These are phyloP conservation scores for Stenocarpella maydis DNA, from an alignment of 2,329 filamentous ascomycete species.

Conservation along the genomic window DNA sequence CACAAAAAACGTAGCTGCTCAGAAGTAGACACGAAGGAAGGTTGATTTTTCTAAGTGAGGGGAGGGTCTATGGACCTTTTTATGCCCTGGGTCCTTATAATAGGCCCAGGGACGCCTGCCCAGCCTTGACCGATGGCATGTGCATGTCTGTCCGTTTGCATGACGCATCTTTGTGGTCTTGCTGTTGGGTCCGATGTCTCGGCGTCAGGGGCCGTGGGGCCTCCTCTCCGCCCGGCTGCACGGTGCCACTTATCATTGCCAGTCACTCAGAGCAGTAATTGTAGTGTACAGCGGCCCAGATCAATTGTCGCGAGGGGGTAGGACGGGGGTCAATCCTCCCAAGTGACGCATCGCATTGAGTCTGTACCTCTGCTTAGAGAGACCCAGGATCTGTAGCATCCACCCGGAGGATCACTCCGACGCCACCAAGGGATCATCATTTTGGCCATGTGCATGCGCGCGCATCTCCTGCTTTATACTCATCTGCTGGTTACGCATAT, in stretches of 20 bases:
- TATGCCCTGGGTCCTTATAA: no score
- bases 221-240: not conserved
- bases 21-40: no score
- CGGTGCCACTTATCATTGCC: no score
- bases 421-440: constrained; percentile 6
- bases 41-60: no score
- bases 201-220: not conserved
- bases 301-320: not conserved
- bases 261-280: not conserved
- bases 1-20: no score
- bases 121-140: not conserved
- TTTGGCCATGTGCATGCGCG: not conserved
- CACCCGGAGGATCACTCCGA: not conserved
- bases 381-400: not conserved
- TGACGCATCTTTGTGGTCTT: not conserved
- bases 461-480: not conserved
- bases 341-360: not conserved
- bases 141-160: not conserved
- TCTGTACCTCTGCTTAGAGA: not conserved
- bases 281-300: not conserved
- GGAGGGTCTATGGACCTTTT: no score
- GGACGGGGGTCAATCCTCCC: not conserved
- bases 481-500: constrained; percentile 17
- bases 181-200: not conserved
- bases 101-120: no score